Evolutionary conservation across 2,329 filamentous ascomycete species (phyloP), one percentile per base, ranked within the genome.

Genomic region (Aspergillus sp.): DNA sequence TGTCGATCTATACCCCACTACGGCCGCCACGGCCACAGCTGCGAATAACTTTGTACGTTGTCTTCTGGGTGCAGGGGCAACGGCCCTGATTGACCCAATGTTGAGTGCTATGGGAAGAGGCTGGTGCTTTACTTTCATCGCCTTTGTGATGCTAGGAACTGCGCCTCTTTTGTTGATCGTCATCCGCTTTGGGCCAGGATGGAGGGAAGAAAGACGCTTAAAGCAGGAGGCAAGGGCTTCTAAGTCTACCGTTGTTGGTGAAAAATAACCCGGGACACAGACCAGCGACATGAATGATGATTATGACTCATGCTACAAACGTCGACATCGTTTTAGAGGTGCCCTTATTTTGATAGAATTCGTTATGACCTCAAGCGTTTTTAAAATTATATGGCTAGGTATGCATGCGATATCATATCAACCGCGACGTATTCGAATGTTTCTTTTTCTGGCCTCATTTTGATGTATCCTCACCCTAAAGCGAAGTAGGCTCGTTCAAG

Each of bases 401-500:
- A 19, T 19, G 19, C 19, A 19, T 19, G 19, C 4, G 19, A 19
- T 19, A 19, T 19, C 19, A 19, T 19, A 4, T 19, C 19, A 19
- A 19, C 19, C 19, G 19, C 19, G 19, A 19, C 19, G 19, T 19
- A 19, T 19, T 19, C 19, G 19, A 19, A 19, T 19, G 19, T 19
- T 19, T 4, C 19, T 19, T 19, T 19, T 19, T 19, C 19, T 19
- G 19, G 19, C 19, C 19, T 19, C 19, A n/a, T 19, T 19, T 19
- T 19, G 4, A 19, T 19, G 19, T 19, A 19, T 37, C 11, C 48
- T 63, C 50, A 69, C 46, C 59, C 56, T 47, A 86, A 72, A 27
- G 81, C 82, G 52, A 81, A 75, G 47, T 84, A 75, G 7, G 84
- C 82, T 49, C 75, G 70, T 62, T 90, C 86, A 50, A 86, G 56